Conservation (phyloP, 1,284 basidiomycete genomes). For the Irpex lacteus region DNA sequence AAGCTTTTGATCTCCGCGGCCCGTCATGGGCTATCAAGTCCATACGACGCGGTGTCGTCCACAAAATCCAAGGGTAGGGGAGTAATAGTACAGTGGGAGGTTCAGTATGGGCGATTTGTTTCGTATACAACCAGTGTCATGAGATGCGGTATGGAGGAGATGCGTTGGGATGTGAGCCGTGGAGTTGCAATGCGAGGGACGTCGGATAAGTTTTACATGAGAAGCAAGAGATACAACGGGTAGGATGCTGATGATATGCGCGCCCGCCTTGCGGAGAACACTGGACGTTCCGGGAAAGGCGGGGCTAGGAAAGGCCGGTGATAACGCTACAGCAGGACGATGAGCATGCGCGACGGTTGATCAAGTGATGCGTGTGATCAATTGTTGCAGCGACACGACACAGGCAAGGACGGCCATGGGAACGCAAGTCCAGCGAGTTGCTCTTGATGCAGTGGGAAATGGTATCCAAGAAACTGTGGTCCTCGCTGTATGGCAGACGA, state of each 20-base stretch:
- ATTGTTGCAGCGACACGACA: background rate
- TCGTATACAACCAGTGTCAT: background rate
- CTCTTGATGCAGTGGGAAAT: background rate
- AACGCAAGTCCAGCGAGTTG: background rate
- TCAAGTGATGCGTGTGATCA: background rate
- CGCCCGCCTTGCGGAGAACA: background rate
- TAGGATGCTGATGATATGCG: background rate
- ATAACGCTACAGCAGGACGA: background rate
- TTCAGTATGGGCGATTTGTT: background rate
- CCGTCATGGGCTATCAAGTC: background rate
- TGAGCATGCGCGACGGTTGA: background rate
- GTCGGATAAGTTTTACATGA: background rate
- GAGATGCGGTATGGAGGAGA: background rate
- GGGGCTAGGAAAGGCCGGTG: background rate
- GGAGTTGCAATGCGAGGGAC: background rate
- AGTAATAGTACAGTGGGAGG: background rate
- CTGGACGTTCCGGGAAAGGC: background rate
- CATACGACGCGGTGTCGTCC: background rate
- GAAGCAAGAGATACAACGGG: background rate
- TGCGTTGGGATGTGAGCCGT: background rate
- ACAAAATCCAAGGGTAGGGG: background rate
- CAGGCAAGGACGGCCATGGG: background rate
- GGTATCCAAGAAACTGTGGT: slow-evolving; percentile 1
- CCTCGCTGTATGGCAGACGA: background rate
- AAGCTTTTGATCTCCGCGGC: background rate